These are phyloP conservation scores for Quercus gilva DNA, from an alignment of 306 rosid species.

Conservation along the genomic window DNA sequence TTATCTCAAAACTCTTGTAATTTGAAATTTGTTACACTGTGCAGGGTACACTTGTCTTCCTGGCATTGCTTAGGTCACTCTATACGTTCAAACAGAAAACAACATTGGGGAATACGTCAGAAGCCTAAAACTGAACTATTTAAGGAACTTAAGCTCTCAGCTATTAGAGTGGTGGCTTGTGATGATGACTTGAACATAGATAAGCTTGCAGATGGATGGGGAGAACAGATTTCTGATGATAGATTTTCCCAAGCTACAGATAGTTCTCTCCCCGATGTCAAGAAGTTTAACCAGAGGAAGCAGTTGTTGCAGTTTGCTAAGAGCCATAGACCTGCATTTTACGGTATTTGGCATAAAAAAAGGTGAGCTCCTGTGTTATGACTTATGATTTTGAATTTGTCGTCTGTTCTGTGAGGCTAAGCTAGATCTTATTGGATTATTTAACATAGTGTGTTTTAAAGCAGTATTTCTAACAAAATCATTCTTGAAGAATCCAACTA, in stretches of 20 bases:
- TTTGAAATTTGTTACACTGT: conserved; percentile 6
- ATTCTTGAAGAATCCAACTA: not conserved
- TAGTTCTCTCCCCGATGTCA: conserved; percentile 34
- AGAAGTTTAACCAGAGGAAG: conserved; percentile 40
- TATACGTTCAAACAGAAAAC: conserved; percentile 52
- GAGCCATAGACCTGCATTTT: conserved; percentile 87
- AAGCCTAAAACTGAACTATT: conserved; percentile 59
- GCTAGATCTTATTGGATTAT: conserved; percentile 6
- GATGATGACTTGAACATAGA: conserved; percentile 54
- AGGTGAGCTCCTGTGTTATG: conserved; percentile 49
- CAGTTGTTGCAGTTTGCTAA: conserved; percentile 90
- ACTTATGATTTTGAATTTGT: conserved; percentile 12
- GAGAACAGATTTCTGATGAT: conserved; percentile 37
- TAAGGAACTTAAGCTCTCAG: conserved; percentile 76
- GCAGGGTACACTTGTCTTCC: conserved; percentile 67
- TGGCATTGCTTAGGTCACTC: conserved; percentile 63
- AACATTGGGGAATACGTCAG: conserved; percentile 76
- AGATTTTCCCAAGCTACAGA: conserved; percentile 37
- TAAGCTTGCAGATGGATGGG: conserved; percentile 54
- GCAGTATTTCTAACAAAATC: not conserved
- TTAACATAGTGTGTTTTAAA: not conserved
- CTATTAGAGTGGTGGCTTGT: conserved; percentile 40
- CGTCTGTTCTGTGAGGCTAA: not conserved
- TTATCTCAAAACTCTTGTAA: conserved; percentile 7
- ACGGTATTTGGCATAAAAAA: conserved; percentile 73